Base-by-base conservation (phyloP, 2,329 filamentous ascomycete genomes). In the Tothia fuscella region DNA sequence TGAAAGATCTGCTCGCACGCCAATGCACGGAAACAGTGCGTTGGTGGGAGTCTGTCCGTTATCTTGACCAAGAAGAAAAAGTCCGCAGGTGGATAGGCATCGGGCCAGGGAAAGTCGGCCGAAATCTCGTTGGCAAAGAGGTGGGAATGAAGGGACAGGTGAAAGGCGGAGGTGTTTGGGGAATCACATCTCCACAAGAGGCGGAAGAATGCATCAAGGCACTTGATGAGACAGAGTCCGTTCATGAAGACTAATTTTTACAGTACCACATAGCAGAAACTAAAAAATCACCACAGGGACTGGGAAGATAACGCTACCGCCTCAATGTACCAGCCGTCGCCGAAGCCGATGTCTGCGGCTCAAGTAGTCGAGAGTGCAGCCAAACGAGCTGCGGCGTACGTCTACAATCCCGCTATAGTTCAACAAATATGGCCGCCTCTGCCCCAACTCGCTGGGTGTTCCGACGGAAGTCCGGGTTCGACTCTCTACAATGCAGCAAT, bases 31-130 rank as follows among this genome's bases (percentile, higher is more conserved):
- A 94, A 64, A 95, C 88, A 22, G 86, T 96, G 31, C 72, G 76
- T 45, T 96, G 89, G 89, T 94, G 88, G 79, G 85, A 93, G 51
- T 91, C 84, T 53, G 88, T 96, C 53, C 78, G 77, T 50, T 94
- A 93, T 55, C 66, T 95, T 38, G 85, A 95, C 57, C 79, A 91
- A 56, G 78, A 91, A 52, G 74, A 80, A 54, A 80, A 80, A 48
- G 83, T 94, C 14, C 71, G 79, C 52, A 70, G 88, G 43, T 95
- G 89, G 82, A 74, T 96, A 38, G 89, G 89, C 32, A 85, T 96
- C 47, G 89, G 89, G 1, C 89, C 89, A 0, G 89, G 89, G 4
- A 93, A 93, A 58, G 89, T 96, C 2, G 89, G 89, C 1, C 72
- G 88, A 44, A 95, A 95, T 57, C 68, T 96, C 6, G 88, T 96